Percentiles rank a stretch among this genome's conserved stretches.
Conservation (phyloP, 768 basidiomycete genomes). For the Flagelloscypha sp. region DNA sequence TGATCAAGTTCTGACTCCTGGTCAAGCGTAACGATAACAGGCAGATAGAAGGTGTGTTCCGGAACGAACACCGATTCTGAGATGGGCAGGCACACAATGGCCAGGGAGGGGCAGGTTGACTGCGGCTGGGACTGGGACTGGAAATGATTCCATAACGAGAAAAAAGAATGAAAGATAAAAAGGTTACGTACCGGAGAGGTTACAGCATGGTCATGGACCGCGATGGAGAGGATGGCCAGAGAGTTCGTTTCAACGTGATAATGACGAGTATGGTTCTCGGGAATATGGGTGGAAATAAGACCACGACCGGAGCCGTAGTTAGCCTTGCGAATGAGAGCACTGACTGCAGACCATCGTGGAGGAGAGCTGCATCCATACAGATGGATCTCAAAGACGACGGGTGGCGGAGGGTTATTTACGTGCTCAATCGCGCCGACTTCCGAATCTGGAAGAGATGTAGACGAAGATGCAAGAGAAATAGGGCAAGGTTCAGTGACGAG, state of each 20-base stretch:
- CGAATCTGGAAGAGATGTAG: slow-evolving; percentile 9
- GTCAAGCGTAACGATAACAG: slow-evolving; percentile 35
- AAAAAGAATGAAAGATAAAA: slow-evolving; percentile 19
- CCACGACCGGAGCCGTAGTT: background rate
- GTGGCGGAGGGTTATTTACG: slow-evolving; percentile 16
- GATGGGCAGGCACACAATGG: slow-evolving; percentile 59
- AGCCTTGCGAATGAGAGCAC: slow-evolving; percentile 50
- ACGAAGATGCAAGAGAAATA: slow-evolving; percentile 27
- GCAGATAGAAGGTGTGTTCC: slow-evolving; percentile 47
- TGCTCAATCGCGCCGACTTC: slow-evolving; percentile 13
- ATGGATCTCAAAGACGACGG: slow-evolving; percentile 47
- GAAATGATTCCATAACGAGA: slow-evolving; percentile 28
- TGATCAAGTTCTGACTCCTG: slow-evolving; percentile 15
- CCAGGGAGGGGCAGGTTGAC: slow-evolving; percentile 48
- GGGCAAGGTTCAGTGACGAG: slow-evolving; percentile 19
- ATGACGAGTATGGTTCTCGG: slow-evolving; percentile 12
- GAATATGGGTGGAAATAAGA: background rate
- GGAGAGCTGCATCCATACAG: slow-evolving; percentile 58
- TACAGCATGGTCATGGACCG: slow-evolving; percentile 31
- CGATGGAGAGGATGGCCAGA: slow-evolving; percentile 21
- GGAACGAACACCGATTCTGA: slow-evolving; percentile 24
- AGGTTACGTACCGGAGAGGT: slow-evolving; percentile 27
- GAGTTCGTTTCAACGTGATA: slow-evolving; percentile 19
- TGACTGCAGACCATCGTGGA: slow-evolving; percentile 55
- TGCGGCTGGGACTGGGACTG: slow-evolving; percentile 33